Conservation (phyloP, 1,284 basidiomycete genomes). For the Cryptococcus neoformans region DNA sequence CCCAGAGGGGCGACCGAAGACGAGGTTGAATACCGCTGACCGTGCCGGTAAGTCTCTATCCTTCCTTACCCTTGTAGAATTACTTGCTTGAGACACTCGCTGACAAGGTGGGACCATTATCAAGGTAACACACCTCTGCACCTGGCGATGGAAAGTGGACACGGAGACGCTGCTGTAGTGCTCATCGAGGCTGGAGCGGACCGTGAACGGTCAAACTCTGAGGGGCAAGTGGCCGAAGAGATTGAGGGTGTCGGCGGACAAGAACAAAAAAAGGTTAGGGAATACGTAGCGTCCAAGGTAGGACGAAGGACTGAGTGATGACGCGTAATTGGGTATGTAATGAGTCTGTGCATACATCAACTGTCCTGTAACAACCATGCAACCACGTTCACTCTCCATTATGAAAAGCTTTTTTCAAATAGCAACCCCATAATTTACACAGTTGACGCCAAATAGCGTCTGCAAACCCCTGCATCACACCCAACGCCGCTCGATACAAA, state of each 20-base stretch:
- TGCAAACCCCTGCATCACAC: too few relatives aligned
- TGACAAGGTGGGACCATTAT: not conserved
- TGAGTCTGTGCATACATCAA: too few relatives aligned
- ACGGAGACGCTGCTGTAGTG: constrained; percentile 81
- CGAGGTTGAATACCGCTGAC: constrained; percentile 80
- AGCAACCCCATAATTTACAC: too few relatives aligned
- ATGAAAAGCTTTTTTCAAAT: too few relatives aligned
- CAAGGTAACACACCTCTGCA: constrained; percentile 91
- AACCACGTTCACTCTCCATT: too few relatives aligned
- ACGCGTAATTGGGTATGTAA: too few relatives aligned
- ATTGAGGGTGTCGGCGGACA: constrained; percentile 80
- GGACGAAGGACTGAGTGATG: constrained; percentile 38
- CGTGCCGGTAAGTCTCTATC: constrained; percentile 61
- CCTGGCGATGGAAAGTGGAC: constrained; percentile 89
- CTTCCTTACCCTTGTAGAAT: not conserved
- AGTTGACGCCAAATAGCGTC: too few relatives aligned
- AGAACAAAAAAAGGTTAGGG: constrained; percentile 72
- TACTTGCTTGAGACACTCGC: too few relatives aligned
- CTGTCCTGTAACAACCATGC: too few relatives aligned
- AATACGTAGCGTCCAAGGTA: constrained; percentile 59
- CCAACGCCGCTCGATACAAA: too few relatives aligned
- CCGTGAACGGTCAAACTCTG: constrained; percentile 75
- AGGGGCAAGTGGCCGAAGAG: constrained; percentile 77
- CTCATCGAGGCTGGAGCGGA: constrained; percentile 93
- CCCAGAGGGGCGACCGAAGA: constrained; percentile 68